Percentiles rank a stretch among this genome's conserved stretches.
phyloP scores from a whole-genome alignment of 306 rosid species.

The Cucurbita maxima region DNA sequence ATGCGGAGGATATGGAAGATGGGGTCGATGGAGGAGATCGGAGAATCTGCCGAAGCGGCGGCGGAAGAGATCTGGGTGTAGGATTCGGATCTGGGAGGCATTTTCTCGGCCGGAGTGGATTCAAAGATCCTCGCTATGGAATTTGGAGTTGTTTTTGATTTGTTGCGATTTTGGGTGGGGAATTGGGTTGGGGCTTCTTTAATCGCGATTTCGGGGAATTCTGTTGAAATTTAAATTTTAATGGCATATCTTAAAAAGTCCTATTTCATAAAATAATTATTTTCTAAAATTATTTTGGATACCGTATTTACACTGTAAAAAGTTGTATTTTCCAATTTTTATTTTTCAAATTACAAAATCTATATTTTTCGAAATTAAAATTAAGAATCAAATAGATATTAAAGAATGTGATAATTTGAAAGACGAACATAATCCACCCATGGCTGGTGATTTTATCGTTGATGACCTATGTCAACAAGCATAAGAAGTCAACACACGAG shows the following conservation, averaged over 20 bases:
- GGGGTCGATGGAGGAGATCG: conserved; percentile 25
- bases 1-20: conserved; percentile 22
- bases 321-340: too few relatives aligned
- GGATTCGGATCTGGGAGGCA: conserved; percentile 32
- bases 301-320: too few relatives aligned
- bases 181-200: not conserved
- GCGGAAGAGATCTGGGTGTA: conserved; percentile 3
- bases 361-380: not conserved
- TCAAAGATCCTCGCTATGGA: not conserved
- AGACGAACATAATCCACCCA: too few relatives aligned
- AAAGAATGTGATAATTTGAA: too few relatives aligned
- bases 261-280: not conserved
- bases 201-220: not conserved
- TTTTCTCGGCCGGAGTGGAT: not conserved
- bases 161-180: not conserved
- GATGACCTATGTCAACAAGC: too few relatives aligned
- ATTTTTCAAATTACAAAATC: too few relatives aligned
- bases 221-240: not conserved
- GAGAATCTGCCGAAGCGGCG: not conserved
- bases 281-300: not conserved
- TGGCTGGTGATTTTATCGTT: too few relatives aligned
- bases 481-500: too few relatives aligned
- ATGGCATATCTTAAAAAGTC: not conserved
- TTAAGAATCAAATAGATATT: too few relatives aligned
- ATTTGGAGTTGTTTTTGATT: not conserved